Percentiles rank a stretch among this genome's conserved stretches.
Conservation (phyloP, 2,329 filamentous ascomycete genomes). For the Aspergillus alliaceus region DNA sequence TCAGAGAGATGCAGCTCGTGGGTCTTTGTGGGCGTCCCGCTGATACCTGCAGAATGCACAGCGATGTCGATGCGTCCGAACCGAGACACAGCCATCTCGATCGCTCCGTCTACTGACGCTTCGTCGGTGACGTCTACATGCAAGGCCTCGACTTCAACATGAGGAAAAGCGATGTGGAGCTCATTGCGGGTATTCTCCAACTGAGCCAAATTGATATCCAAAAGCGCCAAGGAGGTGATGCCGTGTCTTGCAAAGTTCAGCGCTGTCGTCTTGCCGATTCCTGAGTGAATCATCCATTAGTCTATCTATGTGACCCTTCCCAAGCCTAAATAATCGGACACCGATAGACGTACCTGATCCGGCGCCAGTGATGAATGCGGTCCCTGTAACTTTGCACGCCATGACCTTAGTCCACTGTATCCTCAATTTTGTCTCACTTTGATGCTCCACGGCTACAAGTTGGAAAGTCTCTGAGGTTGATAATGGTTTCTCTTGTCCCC, state of each 20-base stretch:
- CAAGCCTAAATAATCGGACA: no score
- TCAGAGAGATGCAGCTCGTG: constrained; percentile 49
- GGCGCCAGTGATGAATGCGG: constrained; percentile 27
- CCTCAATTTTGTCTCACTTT: neutral
- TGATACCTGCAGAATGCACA: constrained; percentile 57
- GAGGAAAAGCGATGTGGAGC: constrained; percentile 40
- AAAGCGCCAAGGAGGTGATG: constrained; percentile 50
- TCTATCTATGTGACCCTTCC: no score
- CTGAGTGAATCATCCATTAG: constrained; percentile 28
- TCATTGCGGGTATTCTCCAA: constrained; percentile 30
- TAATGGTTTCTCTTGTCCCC: neutral
- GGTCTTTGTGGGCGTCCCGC: constrained; percentile 43
- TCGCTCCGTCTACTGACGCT: constrained; percentile 43
- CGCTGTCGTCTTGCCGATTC: constrained; percentile 55
- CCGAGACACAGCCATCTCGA: constrained; percentile 42
- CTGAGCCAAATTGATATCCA: constrained; percentile 47
- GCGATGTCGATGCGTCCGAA: constrained; percentile 59
- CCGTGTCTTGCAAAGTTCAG: constrained; percentile 50
- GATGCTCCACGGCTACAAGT: neutral
- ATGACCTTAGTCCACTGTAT: neutral
- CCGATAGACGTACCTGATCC: constrained; percentile 25
- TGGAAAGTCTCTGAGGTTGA: neutral
- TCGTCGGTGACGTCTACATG: constrained; percentile 50
- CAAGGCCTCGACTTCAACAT: constrained; percentile 43
- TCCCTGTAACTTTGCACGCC: constrained; percentile 22